Conservation (phyloP, 164 flowering plant genomes). For the Annona squamosa region DNA sequence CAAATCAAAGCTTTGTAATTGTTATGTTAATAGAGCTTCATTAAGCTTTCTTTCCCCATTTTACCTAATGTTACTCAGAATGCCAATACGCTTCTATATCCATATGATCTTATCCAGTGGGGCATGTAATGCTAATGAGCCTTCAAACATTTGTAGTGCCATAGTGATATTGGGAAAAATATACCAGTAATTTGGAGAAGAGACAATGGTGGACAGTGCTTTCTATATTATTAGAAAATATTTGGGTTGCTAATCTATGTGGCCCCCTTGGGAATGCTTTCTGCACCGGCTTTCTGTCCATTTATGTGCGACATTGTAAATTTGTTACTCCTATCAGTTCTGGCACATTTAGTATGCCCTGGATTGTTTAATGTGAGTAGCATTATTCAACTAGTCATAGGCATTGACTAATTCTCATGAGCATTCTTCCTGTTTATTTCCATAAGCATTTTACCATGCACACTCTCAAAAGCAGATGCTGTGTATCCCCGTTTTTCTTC, state of each 20-base stretch:
- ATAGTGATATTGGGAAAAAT: neutral
- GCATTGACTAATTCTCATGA: too few species aligned
- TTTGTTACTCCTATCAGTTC: neutral
- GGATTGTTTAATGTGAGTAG: neutral
- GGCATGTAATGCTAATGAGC: too few species aligned
- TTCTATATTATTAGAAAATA: neutral
- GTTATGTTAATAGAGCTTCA: neutral
- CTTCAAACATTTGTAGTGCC: neutral
- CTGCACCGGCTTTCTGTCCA: neutral
- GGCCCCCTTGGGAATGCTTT: neutral
- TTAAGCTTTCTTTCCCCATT: neutral
- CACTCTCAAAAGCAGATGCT: neutral
- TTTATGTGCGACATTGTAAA: neutral
- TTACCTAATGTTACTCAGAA: neutral
- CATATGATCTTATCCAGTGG: too few species aligned
- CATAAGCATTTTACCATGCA: neutral
- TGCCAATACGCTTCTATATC: neutral
- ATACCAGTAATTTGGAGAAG: neutral
- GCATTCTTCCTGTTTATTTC: neutral
- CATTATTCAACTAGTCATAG: too few species aligned
- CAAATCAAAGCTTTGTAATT: too few species aligned
- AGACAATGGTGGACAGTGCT: neutral
- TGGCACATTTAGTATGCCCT: neutral
- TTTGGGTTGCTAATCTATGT: neutral
- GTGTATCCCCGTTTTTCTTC: neutral